These are phyloP conservation scores for Bodo saltans DNA, from an alignment of 78 protist genomes.

Conservation along the genomic window DNA sequence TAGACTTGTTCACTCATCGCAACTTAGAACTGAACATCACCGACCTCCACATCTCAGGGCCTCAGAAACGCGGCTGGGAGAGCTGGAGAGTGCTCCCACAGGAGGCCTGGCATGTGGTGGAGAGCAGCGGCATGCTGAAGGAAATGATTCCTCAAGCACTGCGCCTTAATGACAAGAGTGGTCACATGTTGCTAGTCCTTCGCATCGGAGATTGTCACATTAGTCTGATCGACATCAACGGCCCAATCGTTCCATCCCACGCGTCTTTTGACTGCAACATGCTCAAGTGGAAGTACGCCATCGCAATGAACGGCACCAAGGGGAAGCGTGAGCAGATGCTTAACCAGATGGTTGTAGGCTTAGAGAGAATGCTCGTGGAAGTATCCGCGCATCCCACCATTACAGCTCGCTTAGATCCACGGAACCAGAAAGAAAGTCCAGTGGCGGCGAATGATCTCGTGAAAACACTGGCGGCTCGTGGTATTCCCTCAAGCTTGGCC, in stretches of 20 bases:
- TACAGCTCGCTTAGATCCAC: no score
- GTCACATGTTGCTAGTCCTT: neutral
- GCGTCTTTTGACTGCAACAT: neutral
- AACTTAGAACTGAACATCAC: no score
- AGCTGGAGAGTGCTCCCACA: no score
- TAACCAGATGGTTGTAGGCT: neutral
- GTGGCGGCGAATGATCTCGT: no score
- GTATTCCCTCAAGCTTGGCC: neutral
- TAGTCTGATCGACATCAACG: neutral
- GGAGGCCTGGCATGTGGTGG: no score
- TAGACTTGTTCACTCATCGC: no score
- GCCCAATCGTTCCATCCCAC: neutral
- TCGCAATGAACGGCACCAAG: neutral
- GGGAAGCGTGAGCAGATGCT: neutral
- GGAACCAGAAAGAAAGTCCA: no score
- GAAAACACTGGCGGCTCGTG: neutral
- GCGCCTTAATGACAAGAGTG: no score
- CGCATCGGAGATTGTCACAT: neutral
- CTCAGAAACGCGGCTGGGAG: no score
- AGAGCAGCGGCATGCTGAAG: no score
- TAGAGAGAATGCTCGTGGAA: neutral
- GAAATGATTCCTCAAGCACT: no score
- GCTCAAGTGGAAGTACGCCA: neutral
- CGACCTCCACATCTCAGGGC: no score
- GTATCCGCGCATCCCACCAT: neutral